Conservation (phyloP, 1,284 basidiomycete genomes). For the Trichosporon faecale region DNA sequence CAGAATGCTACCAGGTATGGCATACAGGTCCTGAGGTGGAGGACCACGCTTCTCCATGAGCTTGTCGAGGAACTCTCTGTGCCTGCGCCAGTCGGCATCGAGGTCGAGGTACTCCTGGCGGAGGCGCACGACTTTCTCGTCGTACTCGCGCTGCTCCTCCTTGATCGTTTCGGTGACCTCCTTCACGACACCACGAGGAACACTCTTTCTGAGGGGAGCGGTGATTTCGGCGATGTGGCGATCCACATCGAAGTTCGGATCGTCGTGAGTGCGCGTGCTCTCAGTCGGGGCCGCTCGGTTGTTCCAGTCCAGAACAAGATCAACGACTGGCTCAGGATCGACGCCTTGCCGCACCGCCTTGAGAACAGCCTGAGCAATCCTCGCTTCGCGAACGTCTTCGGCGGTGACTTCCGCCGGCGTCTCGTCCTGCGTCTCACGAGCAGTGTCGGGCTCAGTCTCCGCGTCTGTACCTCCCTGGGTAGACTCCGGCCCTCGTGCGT, state of each 20-base stretch:
- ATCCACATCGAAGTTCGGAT: constrained; percentile 17
- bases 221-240: constrained; percentile 24
- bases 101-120: constrained; percentile 65
- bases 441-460: constrained; percentile 25
- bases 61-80: constrained; percentile 65
- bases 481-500: constrained; percentile 33
- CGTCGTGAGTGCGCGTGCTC: constrained; percentile 19
- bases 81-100: constrained; percentile 67
- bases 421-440: constrained; percentile 5
- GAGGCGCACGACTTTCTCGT: constrained; percentile 60
- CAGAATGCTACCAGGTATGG: constrained; percentile 32
- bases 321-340: constrained; percentile 19
- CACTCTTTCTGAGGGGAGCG: constrained; percentile 21
- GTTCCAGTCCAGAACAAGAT: constrained; percentile 36
- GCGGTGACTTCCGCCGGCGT: constrained; percentile 15
- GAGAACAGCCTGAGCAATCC: constrained; percentile 27
- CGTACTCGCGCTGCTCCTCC: constrained; percentile 54
- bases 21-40: constrained; percentile 39
- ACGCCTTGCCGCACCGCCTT: constrained; percentile 1
- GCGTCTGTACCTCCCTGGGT: constrained; percentile 31
- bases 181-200: constrained; percentile 14
- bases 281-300: constrained; percentile 27
- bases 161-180: constrained; percentile 25
- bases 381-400: constrained; percentile 21
- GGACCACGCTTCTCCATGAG: constrained; percentile 46